Percentiles rank a stretch among this genome's conserved stretches.
Conservation (phyloP, 2,329 filamentous ascomycete genomes). For the Penicillium janthinellum region DNA sequence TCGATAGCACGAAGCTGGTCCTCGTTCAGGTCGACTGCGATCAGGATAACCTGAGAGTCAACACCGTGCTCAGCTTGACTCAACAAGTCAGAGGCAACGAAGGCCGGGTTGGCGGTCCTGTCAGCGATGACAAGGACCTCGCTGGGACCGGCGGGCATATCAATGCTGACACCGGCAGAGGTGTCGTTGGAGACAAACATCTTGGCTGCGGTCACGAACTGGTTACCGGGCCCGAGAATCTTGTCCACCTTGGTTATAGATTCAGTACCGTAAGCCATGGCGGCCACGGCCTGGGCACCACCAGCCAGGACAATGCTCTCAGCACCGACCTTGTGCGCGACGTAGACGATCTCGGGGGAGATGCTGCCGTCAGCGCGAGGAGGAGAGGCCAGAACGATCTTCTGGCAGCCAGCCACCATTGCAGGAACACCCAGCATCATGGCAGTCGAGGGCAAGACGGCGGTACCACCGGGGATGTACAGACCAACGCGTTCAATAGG, state of each 20-base stretch:
- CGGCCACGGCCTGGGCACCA: slow-evolving; percentile 91
- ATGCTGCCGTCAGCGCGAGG: slow-evolving; percentile 86
- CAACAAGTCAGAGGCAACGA: slow-evolving; percentile 91
- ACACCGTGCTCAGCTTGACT: slow-evolving; percentile 96
- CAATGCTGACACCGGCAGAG: slow-evolving; percentile 90
- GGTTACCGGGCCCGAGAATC: slow-evolving; percentile 95
- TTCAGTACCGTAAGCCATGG: slow-evolving; percentile 96
- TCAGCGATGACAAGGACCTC: slow-evolving; percentile 97
- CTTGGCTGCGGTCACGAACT: slow-evolving; percentile 97
- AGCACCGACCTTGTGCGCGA: slow-evolving; percentile 93
- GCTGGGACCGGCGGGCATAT: slow-evolving; percentile 96
- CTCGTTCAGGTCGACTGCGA: slow-evolving; percentile 78
- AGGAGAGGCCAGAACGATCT: slow-evolving; percentile 89
- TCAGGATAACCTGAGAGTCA: slow-evolving; percentile 91
- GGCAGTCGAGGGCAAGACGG: slow-evolving; percentile 93
- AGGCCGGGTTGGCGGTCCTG: slow-evolving; percentile 82
- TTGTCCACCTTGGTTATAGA: slow-evolving; percentile 97
- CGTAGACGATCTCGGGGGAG: slow-evolving; percentile 96
- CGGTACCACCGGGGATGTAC: slow-evolving; percentile 94
- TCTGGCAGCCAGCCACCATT: slow-evolving; percentile 95
- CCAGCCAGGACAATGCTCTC: slow-evolving; percentile 95
- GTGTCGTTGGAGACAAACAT: slow-evolving; percentile 99
- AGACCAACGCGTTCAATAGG: slow-evolving; percentile 95
- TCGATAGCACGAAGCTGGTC: slow-evolving; percentile 79
- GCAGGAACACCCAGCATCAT: slow-evolving; percentile 98